These are phyloP conservation scores for Lepiota venenata DNA, from an alignment of 768 basidiomycete genomes.

Conservation along the genomic window DNA sequence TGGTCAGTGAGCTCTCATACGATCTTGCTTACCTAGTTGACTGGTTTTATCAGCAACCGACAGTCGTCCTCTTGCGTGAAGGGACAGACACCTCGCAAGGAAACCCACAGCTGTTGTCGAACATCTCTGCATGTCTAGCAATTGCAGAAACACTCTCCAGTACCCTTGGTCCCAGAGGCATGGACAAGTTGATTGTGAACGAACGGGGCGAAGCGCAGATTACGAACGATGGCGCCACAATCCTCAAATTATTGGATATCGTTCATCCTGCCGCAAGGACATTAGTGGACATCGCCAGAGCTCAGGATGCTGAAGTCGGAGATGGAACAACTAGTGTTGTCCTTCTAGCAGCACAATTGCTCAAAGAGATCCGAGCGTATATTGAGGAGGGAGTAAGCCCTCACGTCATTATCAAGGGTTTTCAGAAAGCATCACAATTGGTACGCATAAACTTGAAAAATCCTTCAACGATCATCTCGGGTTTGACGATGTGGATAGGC, in stretches of 20 bases:
- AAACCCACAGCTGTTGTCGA: conserved; percentile 86
- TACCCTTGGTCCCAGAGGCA: conserved; percentile 96
- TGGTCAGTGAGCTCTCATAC: conserved; percentile 40
- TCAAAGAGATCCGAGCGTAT: conserved; percentile 88
- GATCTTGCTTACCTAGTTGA: conserved; percentile 11
- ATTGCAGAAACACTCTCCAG: conserved; percentile 88
- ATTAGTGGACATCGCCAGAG: conserved; percentile 97
- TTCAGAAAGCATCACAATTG: conserved; percentile 81
- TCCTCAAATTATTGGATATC: conserved; percentile 95
- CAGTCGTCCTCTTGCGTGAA: conserved; percentile 93
- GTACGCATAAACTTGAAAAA: conserved; percentile 41
- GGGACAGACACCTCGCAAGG: conserved; percentile 97
- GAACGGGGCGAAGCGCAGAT: conserved; percentile 96
- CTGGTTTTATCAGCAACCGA: conserved; percentile 78
- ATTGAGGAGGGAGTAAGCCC: conserved; percentile 98
- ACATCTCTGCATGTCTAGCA: conserved; percentile 95
- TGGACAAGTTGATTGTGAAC: conserved; percentile 97
- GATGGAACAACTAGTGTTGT: conserved; percentile 98
- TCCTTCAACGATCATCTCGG: conserved; percentile 2
- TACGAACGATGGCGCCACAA: conserved; percentile 99
- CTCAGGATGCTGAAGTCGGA: conserved; percentile 97
- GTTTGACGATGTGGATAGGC: conserved; percentile 46
- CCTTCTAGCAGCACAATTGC: conserved; percentile 86
- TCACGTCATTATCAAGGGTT: conserved; percentile 97
- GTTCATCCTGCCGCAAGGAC: conserved; percentile 97